phyloP scores from a whole-genome alignment of 257 asterid species.

The Lycium ferocissimum region DNA sequence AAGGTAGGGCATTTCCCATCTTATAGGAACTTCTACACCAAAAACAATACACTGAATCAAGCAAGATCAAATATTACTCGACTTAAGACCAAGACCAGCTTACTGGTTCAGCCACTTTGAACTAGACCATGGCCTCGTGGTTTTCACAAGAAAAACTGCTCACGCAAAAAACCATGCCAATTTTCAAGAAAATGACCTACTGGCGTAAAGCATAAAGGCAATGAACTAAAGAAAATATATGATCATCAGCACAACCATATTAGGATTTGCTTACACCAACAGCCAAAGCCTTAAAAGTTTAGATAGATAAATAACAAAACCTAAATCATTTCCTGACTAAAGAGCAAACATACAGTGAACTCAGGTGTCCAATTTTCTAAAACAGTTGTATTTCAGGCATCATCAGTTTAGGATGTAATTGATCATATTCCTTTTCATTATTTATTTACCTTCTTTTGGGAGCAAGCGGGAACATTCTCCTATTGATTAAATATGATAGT shows the following conservation, averaged over 20 bases:
- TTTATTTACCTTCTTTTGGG: background rate
- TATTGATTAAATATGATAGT: background rate
- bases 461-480: background rate
- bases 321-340: slow-evolving; percentile 7
- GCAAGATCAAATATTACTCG: slow-evolving; percentile 3
- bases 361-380: background rate
- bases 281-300: slow-evolving; percentile 6
- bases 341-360: background rate
- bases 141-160: slow-evolving; percentile 13
- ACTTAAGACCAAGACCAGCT: slow-evolving; percentile 24
- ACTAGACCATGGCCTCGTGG: background rate
- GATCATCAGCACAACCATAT: background rate
- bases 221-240: slow-evolving; percentile 4
- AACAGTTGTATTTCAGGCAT: background rate
- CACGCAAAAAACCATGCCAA: background rate
- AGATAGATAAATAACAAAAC: background rate
- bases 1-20: background rate
- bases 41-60: slow-evolving; percentile 17
- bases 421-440: slow-evolving; percentile 9
- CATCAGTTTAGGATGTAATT: slow-evolving; percentile 14
- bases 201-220: background rate
- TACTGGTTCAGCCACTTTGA: slow-evolving; percentile 11
- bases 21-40: background rate
- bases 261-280: background rate
- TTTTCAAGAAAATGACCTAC: slow-evolving; percentile 18